Conservation (phyloP, 2,329 filamentous ascomycete genomes). For the Microdochium nivale region DNA sequence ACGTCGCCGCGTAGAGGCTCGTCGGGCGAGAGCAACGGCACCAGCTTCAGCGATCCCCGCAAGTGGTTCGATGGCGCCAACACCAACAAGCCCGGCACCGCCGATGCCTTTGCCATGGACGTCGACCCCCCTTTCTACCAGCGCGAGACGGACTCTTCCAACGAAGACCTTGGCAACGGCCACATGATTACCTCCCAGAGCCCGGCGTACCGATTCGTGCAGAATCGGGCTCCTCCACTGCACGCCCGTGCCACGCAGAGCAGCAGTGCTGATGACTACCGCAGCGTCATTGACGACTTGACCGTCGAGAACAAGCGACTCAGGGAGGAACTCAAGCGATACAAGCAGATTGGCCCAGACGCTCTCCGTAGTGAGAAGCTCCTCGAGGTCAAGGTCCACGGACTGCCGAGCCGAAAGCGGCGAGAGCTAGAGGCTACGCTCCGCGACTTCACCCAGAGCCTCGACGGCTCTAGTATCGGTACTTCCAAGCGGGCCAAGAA, state of each 20-base stretch:
- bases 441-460: conserved; percentile 57
- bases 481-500: conserved; percentile 34
- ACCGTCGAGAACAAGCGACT: conserved; percentile 77
- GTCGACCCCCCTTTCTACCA: conserved; percentile 49
- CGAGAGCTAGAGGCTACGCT: conserved; percentile 67
- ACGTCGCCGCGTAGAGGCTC: conserved; percentile 27
- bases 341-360: conserved; percentile 58
- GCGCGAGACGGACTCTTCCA: conserved; percentile 42
- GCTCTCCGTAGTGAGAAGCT: conserved; percentile 67
- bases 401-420: conserved; percentile 63
- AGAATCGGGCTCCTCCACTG: conserved; percentile 11
- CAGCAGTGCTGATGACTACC: conserved; percentile 65
- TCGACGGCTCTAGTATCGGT: conserved; percentile 41
- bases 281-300: conserved; percentile 79
- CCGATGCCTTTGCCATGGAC: conserved; percentile 38
- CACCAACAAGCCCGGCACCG: conserved; percentile 33
- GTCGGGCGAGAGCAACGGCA: conserved; percentile 40
- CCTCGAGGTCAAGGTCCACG: conserved; percentile 76
- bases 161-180: conserved; percentile 26
- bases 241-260: conserved; percentile 30
- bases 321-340: conserved; percentile 63
- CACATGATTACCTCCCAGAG: conserved; percentile 13
- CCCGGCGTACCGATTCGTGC: conserved; percentile 14
- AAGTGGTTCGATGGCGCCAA: conserved; percentile 49
- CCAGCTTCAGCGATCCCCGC: conserved; percentile 38